phyloP scores from a whole-genome alignment of 2,329 filamentous ascomycete genomes.

The Verticillium dahliae region DNA sequence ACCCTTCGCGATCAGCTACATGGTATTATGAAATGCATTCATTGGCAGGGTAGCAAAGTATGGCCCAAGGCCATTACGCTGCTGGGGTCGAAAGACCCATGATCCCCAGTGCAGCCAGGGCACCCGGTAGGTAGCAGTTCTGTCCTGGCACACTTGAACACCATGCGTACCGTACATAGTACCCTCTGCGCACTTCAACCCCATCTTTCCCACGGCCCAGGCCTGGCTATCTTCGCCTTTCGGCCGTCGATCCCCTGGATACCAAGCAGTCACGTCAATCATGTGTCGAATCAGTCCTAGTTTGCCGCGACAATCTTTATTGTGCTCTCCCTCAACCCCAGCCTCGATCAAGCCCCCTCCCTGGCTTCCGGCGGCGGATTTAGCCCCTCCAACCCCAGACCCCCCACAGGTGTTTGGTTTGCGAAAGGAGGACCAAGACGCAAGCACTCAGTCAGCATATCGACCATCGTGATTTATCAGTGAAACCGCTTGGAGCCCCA shows the following conservation, averaged over 20 bases:
- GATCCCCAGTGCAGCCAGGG: constrained; percentile 1
- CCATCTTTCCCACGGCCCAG: not conserved
- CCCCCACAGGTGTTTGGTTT: not conserved
- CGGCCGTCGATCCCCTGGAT: not conserved
- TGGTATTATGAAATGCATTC: not conserved
- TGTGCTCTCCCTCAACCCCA: not conserved
- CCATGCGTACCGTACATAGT: not conserved
- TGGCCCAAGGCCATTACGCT: not conserved
- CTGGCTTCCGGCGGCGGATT: not conserved
- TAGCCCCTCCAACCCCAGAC: not conserved
- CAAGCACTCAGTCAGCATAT: not conserved
- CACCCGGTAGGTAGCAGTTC: not conserved
- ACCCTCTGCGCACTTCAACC: not conserved
- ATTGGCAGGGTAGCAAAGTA: not conserved
- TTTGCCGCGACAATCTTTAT: not conserved
- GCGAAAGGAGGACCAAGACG: not conserved
- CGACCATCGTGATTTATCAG: not conserved
- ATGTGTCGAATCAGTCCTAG: not conserved
- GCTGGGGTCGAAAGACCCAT: constrained; percentile 9
- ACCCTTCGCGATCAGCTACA: not conserved
- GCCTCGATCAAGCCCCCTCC: not conserved
- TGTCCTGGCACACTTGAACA: not conserved
- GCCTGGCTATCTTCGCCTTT: not conserved
- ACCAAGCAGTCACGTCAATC: not conserved
- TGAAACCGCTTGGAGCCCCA: not conserved